A percentile compares a stretch with the other conserved stretches of the same genome.
Conservation (phyloP, 1,284 basidiomycete species). For the Dichomitus squalens region DNA sequence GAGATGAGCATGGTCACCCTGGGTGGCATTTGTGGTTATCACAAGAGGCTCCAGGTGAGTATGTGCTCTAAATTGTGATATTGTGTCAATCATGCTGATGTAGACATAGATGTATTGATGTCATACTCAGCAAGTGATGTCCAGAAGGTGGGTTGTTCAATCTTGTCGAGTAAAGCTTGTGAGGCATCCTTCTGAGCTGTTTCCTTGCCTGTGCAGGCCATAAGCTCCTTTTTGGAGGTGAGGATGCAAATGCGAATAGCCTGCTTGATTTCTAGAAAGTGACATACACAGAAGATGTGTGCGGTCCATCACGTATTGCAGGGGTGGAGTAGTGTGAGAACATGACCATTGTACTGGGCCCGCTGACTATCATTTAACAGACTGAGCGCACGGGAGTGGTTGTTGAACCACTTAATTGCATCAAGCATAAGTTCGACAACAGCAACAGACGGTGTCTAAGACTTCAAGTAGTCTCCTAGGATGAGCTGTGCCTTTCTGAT, state of each 20-base stretch:
- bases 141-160: constrained; percentile 32
- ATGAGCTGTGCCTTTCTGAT: background rate
- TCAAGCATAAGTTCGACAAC: constrained; percentile 16
- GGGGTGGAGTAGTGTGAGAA: constrained; percentile 13
- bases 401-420: constrained; percentile 38
- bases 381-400: constrained; percentile 32
- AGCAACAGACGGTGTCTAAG: constrained; percentile 12
- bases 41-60: constrained; percentile 38
- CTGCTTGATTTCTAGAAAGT: constrained; percentile 8
- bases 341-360: background rate
- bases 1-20: constrained; percentile 36
- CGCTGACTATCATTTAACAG: constrained; percentile 28
- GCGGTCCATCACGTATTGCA: constrained; percentile 18
- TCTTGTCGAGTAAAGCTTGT: constrained; percentile 28
- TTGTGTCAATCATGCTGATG: constrained; percentile 31
- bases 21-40: constrained; percentile 41
- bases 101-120: constrained; percentile 15
- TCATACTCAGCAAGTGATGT: background rate
- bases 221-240: background rate
- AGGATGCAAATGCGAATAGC: constrained; percentile 13
- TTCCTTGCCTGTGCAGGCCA: background rate
- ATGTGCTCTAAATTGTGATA: background rate
- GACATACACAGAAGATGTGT: constrained; percentile 7
- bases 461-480: background rate
- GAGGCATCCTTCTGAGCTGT: constrained; percentile 25